These are phyloP conservation scores for Ligustrum vulgare DNA, from an alignment of 257 asterid species.

Conservation along the genomic window DNA sequence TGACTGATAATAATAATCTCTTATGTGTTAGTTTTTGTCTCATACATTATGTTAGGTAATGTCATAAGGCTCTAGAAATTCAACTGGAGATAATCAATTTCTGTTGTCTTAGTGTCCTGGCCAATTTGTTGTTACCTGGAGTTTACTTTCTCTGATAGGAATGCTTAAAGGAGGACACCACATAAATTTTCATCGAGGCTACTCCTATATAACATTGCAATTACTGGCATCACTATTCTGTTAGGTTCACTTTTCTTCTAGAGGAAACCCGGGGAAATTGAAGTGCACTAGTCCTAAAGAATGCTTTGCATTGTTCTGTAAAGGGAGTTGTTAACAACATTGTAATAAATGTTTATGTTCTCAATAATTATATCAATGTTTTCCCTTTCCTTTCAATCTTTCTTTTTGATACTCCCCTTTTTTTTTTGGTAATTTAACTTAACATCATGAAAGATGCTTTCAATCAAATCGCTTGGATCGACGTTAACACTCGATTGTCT, in stretches of 20 bases:
- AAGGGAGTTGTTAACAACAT: background rate
- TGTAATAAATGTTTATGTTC: background rate
- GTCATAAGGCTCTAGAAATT: background rate
- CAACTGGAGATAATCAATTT: background rate
- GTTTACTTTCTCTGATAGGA: too few relatives aligned
- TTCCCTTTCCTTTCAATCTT: background rate
- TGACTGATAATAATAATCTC: background rate
- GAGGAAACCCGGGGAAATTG: conserved; percentile 62
- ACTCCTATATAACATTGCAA: conserved; percentile 74
- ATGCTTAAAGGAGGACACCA: conserved; percentile 58
- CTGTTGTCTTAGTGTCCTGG: background rate
- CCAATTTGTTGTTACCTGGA: background rate
- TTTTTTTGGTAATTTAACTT: too few relatives aligned
- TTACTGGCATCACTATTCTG: conserved; percentile 90
- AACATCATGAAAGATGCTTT: too few relatives aligned
- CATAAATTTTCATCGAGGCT: conserved; percentile 56
- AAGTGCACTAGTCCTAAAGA: conserved; percentile 37
- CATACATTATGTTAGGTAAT: background rate
- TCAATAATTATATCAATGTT: background rate
- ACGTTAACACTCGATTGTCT: background rate
- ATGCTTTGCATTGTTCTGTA: background rate
- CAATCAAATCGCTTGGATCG: too few relatives aligned
- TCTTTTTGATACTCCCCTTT: background rate
- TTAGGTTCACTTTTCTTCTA: conserved; percentile 85
- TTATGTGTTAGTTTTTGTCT: background rate